These are phyloP conservation scores for Phytophthora nicotianae DNA, from an alignment of 352 stramenopile genomes.

Conservation along the genomic window DNA sequence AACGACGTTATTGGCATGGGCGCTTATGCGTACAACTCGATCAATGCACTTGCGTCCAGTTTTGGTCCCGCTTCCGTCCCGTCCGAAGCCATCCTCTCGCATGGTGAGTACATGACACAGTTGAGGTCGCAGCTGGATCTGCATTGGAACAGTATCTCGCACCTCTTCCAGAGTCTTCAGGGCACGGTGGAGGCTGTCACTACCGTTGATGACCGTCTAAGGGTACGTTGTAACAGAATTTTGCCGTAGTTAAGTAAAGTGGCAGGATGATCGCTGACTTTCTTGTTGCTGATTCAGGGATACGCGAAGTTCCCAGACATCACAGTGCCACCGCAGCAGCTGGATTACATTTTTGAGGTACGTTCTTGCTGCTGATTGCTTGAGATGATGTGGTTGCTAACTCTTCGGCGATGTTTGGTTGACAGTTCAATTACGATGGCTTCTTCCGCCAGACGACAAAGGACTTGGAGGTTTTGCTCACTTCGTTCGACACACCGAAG, in stretches of 20 bases:
- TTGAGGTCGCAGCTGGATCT: conserved; percentile 84
- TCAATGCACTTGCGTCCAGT: conserved; percentile 77
- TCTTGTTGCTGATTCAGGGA: conserved; percentile 42
- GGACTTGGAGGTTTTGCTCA: conserved; percentile 69
- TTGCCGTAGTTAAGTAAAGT: neutral
- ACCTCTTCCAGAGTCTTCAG: conserved; percentile 82
- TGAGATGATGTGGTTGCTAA: conserved; percentile 10
- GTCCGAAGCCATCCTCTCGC: conserved; percentile 74
- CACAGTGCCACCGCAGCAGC: conserved; percentile 70
- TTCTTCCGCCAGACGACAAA: conserved; percentile 84
- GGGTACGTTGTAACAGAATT: conserved; percentile 42
- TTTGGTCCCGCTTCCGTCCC: conserved; percentile 64
- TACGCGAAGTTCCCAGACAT: conserved; percentile 75
- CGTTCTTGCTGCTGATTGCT: conserved; percentile 5
- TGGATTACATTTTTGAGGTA: conserved; percentile 92
- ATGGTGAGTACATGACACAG: conserved; percentile 90
- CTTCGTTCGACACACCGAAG: conserved; percentile 47
- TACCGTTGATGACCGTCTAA: conserved; percentile 66
- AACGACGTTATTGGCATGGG: conserved; percentile 72
- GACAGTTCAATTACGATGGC: conserved; percentile 86
- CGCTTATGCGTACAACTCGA: conserved; percentile 81
- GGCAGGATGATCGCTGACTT: conserved; percentile 6
- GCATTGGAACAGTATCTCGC: conserved; percentile 88
- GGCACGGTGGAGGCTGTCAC: conserved; percentile 67
- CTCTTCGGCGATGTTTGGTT: conserved; percentile 9